Base-by-base conservation (phyloP, 1,139 yeast genomes). In the Ashbya aceris region DNA sequence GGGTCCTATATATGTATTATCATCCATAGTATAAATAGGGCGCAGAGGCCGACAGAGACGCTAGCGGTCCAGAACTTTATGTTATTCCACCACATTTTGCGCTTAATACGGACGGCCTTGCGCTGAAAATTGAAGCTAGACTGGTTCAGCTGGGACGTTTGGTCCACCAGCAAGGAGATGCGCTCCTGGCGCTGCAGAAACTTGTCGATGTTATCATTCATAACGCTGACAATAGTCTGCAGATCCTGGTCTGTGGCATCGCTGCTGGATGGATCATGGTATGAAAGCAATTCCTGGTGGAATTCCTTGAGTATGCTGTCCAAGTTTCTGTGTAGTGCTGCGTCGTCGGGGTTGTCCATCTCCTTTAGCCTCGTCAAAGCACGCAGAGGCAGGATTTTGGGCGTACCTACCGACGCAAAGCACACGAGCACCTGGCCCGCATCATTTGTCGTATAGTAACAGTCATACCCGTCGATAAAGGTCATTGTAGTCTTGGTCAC, bases 161-260 rank as follows among this genome's bases (percentile, higher is more conserved):
- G 87, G 58, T 81, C 83, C 12, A 86, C 94, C 47, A 87, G 69
- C 39, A 75, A 63, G 48, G 78, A 77, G 45, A 87, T 77, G 45
- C 84, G 73, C 54, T 86, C 96, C 9, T 95, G 95, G 43, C 96
- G 72, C 54, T 78, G 79, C 55, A 87, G 67, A 23, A 87, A 67
- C 54, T 75, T 76, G 52, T 76, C 80, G 43, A 80, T 78, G 53
- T 80, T 80, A 46, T 79, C 84, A 54, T 77, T 73, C 86, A 80
- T 79, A 39, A 80, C 63, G 40, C 71, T 73, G 20, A 62, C 51
- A 10, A 64, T 53, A 27, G 60, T 58, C 37, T 58, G 55, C 31
- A 64, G 45, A 33, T 63, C 65, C 12, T 50, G 49, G 31, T 58
- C 61, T 4, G 62, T 49, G 8, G 52, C 47, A 11, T 49, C 52